Conservation (phyloP, 306 rosid genomes). For the Castanea mollissima region DNA sequence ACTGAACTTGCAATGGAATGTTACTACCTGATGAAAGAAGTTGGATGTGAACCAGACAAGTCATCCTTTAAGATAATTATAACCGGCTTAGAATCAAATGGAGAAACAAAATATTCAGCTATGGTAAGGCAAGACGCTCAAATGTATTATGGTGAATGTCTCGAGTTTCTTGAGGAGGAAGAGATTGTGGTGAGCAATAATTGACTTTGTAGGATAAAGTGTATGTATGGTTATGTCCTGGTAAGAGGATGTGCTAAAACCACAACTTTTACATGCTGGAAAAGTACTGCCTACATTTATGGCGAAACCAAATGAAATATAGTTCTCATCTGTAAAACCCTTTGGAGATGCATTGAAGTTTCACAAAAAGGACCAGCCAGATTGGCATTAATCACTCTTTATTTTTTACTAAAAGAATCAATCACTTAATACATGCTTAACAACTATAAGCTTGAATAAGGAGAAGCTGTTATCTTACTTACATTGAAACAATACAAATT, state of each 20-base stretch:
- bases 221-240: too few species aligned
- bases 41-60: constrained; percentile 49
- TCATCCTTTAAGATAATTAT: constrained; percentile 34
- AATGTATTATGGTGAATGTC: constrained; percentile 35
- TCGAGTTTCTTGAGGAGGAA: constrained; percentile 41
- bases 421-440: neutral
- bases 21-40: constrained; percentile 41
- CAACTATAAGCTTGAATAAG: neutral
- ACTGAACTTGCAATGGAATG: constrained; percentile 38
- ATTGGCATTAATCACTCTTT: too few species aligned
- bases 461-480: neutral
- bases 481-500: neutral
- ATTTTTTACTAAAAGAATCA: too few species aligned
- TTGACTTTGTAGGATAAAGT: neutral
- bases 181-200: constrained; percentile 17
- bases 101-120: constrained; percentile 24
- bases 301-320: too few species aligned
- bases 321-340: too few species aligned
- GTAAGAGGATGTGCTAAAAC: too few species aligned
- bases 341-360: too few species aligned
- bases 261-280: too few species aligned
- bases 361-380: too few species aligned
- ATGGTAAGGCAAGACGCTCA: constrained; percentile 43
- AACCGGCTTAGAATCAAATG: constrained; percentile 39
- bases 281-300: too few species aligned